Conservation (phyloP, 139 green algal genomes). For the Desmodesmus armatus region DNA sequence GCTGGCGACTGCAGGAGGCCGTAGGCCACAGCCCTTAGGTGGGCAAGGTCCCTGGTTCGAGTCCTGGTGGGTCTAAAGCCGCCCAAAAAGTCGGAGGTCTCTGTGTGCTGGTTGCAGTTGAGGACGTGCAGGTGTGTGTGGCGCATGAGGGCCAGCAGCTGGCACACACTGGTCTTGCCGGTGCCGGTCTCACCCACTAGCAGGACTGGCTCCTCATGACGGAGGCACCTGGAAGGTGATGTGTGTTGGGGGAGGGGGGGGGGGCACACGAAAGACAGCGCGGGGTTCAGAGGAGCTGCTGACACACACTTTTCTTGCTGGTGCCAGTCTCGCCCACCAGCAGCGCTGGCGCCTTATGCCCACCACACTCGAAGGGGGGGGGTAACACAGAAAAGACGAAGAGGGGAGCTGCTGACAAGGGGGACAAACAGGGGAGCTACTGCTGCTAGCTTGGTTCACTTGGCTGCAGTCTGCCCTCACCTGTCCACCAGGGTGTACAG, state of each 20-base stretch:
- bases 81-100: slow-evolving; percentile 97
- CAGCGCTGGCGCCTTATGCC: too few relatives aligned
- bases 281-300: too few relatives aligned
- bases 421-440: background rate
- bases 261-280: too few relatives aligned
- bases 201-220: slow-evolving; percentile 90
- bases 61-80: slow-evolving; percentile 83
- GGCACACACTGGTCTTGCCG: slow-evolving; percentile 98
- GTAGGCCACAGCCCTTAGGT: slow-evolving; percentile 23
- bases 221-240: slow-evolving; percentile 77
- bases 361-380: too few relatives aligned
- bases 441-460: too few relatives aligned
- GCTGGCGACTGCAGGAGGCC: slow-evolving; percentile 30
- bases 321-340: background rate
- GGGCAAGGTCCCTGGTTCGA: slow-evolving; percentile 40
- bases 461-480: slow-evolving; percentile 28
- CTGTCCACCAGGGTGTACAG: slow-evolving; percentile 89
- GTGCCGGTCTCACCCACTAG: slow-evolving; percentile 97
- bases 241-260: too few relatives aligned
- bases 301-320: too few relatives aligned
- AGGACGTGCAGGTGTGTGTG: slow-evolving; percentile 91
- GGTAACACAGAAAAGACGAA: too few relatives aligned
- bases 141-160: slow-evolving; percentile 89
- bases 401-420: too few relatives aligned
- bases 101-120: slow-evolving; percentile 99